Percentiles rank a stretch among this genome's conserved stretches.
phyloP scores from a whole-genome alignment of 192 early-diverging fungal species.

The Backusella macrospora region DNA sequence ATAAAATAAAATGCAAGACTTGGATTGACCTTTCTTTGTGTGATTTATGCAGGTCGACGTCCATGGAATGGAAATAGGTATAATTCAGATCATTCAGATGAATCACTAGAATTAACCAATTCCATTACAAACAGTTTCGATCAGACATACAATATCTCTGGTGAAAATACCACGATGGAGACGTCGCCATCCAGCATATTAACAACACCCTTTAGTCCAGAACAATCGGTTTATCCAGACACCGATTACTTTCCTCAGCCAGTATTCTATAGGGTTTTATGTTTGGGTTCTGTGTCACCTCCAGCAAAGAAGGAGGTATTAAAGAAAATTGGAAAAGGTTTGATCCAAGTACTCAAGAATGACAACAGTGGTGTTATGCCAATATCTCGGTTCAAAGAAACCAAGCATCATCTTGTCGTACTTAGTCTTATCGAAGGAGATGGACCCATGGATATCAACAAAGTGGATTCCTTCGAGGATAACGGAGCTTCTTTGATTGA shows the following conservation, averaged over 20 bases:
- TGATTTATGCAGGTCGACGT: no score
- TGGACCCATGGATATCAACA: neutral
- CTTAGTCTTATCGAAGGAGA: conserved; percentile 4
- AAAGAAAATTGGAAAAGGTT: conserved; percentile 31
- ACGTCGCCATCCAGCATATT: neutral
- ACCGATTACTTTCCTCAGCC: conserved; percentile 10
- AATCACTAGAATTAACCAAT: conserved; percentile 1
- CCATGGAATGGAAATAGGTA: neutral
- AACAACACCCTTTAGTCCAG: neutral
- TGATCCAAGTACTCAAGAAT: conserved; percentile 19
- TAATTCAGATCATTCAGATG: conserved; percentile 7
- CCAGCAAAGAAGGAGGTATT: conserved; percentile 29
- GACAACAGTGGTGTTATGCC: neutral
- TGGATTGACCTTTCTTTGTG: no score
- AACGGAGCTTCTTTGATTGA: conserved; percentile 40
- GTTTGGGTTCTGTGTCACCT: conserved; percentile 27
- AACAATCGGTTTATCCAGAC: neutral
- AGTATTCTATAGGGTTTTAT: conserved; percentile 32
- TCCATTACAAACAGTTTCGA: neutral
- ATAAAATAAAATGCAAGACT: no score
- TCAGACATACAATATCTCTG: neutral
- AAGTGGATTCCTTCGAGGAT: conserved; percentile 32
- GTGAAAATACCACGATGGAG: neutral
- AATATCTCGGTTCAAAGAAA: conserved; percentile 23
- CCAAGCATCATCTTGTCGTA: conserved; percentile 30